phyloP scores from a whole-genome alignment of 2,329 filamentous ascomycete genomes.

The Ceratocystis albifundus region DNA sequence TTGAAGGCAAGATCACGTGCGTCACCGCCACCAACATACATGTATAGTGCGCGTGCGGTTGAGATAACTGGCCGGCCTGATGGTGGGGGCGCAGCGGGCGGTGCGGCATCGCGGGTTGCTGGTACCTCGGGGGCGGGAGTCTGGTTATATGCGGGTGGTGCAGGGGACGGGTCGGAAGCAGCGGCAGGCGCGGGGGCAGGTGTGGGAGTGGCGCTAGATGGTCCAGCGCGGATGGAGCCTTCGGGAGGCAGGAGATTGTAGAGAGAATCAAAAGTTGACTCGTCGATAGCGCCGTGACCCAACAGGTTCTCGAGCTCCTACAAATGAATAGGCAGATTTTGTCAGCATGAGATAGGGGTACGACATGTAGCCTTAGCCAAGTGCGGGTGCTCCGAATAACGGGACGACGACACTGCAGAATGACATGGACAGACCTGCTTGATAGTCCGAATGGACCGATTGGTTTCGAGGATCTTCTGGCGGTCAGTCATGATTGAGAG shows the following conservation, averaged over 20 bases:
- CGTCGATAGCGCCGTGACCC: slow-evolving; percentile 67
- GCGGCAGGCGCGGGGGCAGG: slow-evolving; percentile 29
- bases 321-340: background rate
- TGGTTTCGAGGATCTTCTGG: slow-evolving; percentile 55
- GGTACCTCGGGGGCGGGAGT: slow-evolving; percentile 36
- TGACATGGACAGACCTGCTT: slow-evolving; percentile 53
- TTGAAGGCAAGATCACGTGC: slow-evolving; percentile 71
- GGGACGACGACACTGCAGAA: background rate
- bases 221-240: slow-evolving; percentile 44
- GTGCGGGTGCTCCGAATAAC: background rate
- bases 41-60: slow-evolving; percentile 70
- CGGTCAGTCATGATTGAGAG: slow-evolving; percentile 32
- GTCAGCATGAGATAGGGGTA: background rate
- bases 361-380: background rate
- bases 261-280: slow-evolving; percentile 64
- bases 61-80: slow-evolving; percentile 49
- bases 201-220: slow-evolving; percentile 31
- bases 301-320: slow-evolving; percentile 86
- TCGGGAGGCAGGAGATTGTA: slow-evolving; percentile 62
- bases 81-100: slow-evolving; percentile 12
- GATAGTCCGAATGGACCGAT: slow-evolving; percentile 76
- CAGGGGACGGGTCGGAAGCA: slow-evolving; percentile 28
- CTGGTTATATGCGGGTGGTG: slow-evolving; percentile 42
- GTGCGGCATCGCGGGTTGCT: slow-evolving; percentile 30
- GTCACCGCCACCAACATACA: slow-evolving; percentile 60